phyloP scores from a whole-genome alignment of 768 basidiomycete genomes.

The Mycena crocata region DNA sequence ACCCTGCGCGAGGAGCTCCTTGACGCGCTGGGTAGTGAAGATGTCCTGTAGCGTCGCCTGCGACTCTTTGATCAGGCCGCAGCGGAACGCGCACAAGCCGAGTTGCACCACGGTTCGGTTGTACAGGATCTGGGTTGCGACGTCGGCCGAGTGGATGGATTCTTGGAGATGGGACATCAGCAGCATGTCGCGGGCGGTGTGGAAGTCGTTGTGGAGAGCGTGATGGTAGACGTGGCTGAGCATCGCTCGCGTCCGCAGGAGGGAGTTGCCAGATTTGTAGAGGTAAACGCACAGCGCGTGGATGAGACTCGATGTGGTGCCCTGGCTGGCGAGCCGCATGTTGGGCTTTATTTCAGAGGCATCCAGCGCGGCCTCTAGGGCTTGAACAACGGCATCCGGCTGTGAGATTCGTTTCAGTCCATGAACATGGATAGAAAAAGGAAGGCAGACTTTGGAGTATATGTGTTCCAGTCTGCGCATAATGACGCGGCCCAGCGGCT shows the following conservation, averaged over 20 bases:
- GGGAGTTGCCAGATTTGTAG: slow-evolving; percentile 91
- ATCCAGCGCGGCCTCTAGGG: slow-evolving; percentile 80
- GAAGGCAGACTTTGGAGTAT: slow-evolving; percentile 82
- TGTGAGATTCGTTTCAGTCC: slow-evolving; percentile 46
- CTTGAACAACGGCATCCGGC: slow-evolving; percentile 94
- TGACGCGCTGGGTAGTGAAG: slow-evolving; percentile 95
- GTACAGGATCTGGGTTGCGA: slow-evolving; percentile 96
- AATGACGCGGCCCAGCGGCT: slow-evolving; percentile 87
- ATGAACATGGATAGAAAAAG: slow-evolving; percentile 1
- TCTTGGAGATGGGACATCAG: slow-evolving; percentile 99
- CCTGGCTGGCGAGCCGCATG: slow-evolving; percentile 67
- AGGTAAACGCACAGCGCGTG: slow-evolving; percentile 91
- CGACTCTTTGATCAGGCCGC: slow-evolving; percentile 93
- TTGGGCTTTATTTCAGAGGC: slow-evolving; percentile 69
- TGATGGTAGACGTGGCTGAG: slow-evolving; percentile 98
- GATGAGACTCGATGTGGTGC: slow-evolving; percentile 80
- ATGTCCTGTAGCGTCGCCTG: slow-evolving; percentile 95
- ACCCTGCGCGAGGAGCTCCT: slow-evolving; percentile 96
- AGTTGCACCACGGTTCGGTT: slow-evolving; percentile 98
- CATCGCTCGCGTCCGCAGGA: slow-evolving; percentile 96
- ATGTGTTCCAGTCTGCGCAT: slow-evolving; percentile 98
- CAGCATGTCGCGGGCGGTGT: slow-evolving; percentile 97
- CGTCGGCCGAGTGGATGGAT: slow-evolving; percentile 95
- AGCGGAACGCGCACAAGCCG: slow-evolving; percentile 96
- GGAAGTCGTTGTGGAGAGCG: slow-evolving; percentile 95